Base-by-base conservation (phyloP, 306 rosid species). In the Rosa rugosa region DNA sequence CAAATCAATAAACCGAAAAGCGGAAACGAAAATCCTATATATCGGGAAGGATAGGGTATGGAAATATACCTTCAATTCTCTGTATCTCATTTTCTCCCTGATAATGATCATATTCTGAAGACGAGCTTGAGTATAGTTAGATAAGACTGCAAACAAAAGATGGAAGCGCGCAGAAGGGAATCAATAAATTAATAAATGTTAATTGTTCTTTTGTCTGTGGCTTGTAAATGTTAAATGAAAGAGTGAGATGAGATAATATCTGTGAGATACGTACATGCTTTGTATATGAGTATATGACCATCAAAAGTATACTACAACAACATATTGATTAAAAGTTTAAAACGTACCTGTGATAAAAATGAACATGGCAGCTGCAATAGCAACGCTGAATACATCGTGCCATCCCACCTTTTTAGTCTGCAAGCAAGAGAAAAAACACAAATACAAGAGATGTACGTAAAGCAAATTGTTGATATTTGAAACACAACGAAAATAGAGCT, bases 351-450 rank as follows among this genome's bases (percentile, higher is more conserved):
- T 25, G 14, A 10, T 11, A 10, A 59, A 10, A 59, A 59, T 22
- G 64, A 59, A 59, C 16, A 94, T 90, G 72, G 92, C 69, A 80
- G 90, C 94, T 36, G 97, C 97, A 84, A 94, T 90, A 64, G 97
- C 97, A 79, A 94, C 90, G 90, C 98, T 90, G 71, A 91, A 96
- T 74, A 97, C 97, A 85, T 94, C 97, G 73, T 90, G 92, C 97
- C 98, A 94, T 75, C 97, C 98, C 88, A 90, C 89, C 85, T 88
- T 84, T 51, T 90, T 89, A 76, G 97, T 97, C 97, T 92, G 84
- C 63, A 78, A 77, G 56, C 56, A 31, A 77, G 67, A 71, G 49
- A 76, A 81, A 22, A 46, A 59, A 81, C 59, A 57, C 54, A 56
- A 10, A 11, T 47, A 36, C 27, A 56, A 53, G 50, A 53, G 46